Conservation (phyloP, 495 filamentous ascomycete species). For the Symbiotaphrina buchneri region DNA sequence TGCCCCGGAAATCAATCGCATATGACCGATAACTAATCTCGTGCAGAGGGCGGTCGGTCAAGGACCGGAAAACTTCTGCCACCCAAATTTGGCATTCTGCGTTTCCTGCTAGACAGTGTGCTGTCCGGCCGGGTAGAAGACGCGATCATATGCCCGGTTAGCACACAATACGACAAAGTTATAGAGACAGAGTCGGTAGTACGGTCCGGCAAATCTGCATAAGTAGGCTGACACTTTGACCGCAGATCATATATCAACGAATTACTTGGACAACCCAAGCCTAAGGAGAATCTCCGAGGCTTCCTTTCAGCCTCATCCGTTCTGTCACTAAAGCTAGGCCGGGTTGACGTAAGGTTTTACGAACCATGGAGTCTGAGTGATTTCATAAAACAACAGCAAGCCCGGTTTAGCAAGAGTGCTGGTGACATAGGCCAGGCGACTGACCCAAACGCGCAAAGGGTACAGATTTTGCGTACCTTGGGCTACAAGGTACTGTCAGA, state of each 20-base stretch:
- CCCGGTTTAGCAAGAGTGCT: slow-evolving; percentile 14
- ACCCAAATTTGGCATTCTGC: slow-evolving; percentile 91
- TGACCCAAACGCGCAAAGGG: slow-evolving; percentile 18
- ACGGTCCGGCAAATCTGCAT: too few relatives aligned
- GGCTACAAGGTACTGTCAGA: slow-evolving; percentile 83
- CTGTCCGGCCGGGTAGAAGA: slow-evolving; percentile 76
- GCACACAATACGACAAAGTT: slow-evolving; percentile 96
- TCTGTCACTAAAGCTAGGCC: slow-evolving; percentile 65
- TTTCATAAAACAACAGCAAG: slow-evolving; percentile 57
- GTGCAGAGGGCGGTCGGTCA: slow-evolving; percentile 60
- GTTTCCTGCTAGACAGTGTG: slow-evolving; percentile 76
- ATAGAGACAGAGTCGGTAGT: slow-evolving; percentile 66
- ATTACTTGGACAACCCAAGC: slow-evolving; percentile 79
- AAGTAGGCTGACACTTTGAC: neutral
- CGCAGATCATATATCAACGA: slow-evolving; percentile 70
- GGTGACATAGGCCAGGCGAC: slow-evolving; percentile 9
- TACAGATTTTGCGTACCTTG: slow-evolving; percentile 54
- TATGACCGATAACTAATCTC: slow-evolving; percentile 3
- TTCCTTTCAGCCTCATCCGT: slow-evolving; percentile 78
- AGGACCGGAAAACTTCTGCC: slow-evolving; percentile 82
- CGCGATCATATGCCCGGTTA: slow-evolving; percentile 81
- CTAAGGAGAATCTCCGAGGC: slow-evolving; percentile 76
- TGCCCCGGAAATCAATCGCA: neutral
- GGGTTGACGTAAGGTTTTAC: slow-evolving; percentile 90
- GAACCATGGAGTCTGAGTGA: slow-evolving; percentile 75